Percentiles rank a stretch among this genome's conserved stretches.
phyloP scores from a whole-genome alignment of 169 alveolate species.

The Ichthyophthirius multifiliis region DNA sequence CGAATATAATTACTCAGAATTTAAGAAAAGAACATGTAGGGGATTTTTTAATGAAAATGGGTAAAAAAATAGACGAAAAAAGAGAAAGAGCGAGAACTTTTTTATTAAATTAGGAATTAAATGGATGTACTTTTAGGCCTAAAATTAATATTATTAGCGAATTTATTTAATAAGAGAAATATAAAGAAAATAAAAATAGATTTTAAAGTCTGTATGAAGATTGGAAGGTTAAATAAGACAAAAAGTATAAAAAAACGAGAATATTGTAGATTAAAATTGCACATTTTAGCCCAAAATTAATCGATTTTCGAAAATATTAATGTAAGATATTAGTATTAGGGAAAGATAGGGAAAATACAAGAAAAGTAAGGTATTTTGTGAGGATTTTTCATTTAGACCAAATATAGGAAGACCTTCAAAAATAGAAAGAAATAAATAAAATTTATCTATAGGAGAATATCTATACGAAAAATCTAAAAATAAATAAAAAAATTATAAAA shows the following conservation, averaged over 20 bases:
- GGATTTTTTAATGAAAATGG: not conserved
- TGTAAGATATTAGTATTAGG: not conserved
- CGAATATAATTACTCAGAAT: not conserved
- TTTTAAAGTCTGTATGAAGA: not conserved
- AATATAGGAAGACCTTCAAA: constrained; percentile 2
- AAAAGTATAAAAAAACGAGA: not conserved
- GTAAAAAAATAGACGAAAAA: not conserved
- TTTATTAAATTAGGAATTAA: not conserved
- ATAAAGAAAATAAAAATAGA: not conserved
- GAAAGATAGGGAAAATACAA: not conserved
- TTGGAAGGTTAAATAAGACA: not conserved
- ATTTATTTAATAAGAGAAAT: not conserved
- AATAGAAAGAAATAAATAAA: not conserved
- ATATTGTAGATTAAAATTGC: not conserved
- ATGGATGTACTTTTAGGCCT: constrained; percentile 4
- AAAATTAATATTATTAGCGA: not conserved
- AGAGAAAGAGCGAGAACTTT: constrained; percentile 14
- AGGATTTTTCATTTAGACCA: not conserved
- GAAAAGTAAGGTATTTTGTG: not conserved
- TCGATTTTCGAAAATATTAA: not conserved
- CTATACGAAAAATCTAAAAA: not conserved
- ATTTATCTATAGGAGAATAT: constrained; percentile 6
- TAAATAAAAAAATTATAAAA: not conserved
- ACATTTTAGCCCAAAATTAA: not conserved
- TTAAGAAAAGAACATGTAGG: constrained; percentile 15